Base-by-base conservation (phyloP, 2,329 filamentous ascomycete genomes). In the Colletotrichum sp. region DNA sequence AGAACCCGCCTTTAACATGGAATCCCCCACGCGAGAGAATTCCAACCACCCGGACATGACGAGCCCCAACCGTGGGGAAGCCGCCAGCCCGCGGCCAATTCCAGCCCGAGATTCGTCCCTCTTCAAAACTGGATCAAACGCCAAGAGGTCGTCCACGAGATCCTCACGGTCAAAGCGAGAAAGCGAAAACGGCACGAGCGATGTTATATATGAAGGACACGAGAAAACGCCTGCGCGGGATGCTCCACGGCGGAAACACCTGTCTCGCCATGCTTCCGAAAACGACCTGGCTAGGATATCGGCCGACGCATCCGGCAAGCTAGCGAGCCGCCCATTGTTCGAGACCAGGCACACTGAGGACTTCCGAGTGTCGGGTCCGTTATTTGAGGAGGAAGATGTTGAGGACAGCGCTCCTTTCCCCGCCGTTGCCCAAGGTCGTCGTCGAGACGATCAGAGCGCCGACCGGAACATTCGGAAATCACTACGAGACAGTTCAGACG, bases 381-480 rank as follows among this genome's bases (percentile, higher is more conserved):
- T 75, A 57, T 43, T 73, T 63, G 74, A 76, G 34, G 71, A 74
- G 36, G 83, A 85, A 13, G 82, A 82, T 7, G 81, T 86, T 4
- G 91, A 94, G 26, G 93, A 94, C 21, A 92, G 92, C 16, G 94
- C 94, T 0, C 94, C 94, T 2, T 94, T 92, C 21, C 94, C 94
- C 0, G 89, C 93, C 2, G 89, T 95, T 9, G 89, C 92, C 18
- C 93, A 94, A 77, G 89, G 92, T 18, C 86, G 88, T 10, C 86
- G 88, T 30, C 86, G 89, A 81, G 89, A 87, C 77, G 82, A 89
- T 79, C 82, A 86, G n/a, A 90, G 87, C 77, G 81, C 84, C 2
- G 89, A 90, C n/a, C 84, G 85, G 15, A 82, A 80, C 32, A 83
- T 85, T 48, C 84, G 87, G 63, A 88, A 87, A 66, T 90, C 90